Evolutionary conservation across 192 early-diverging fungal species (phyloP), one percentile per base, ranked within the genome.

Genomic region (Physocladia obscura): DNA sequence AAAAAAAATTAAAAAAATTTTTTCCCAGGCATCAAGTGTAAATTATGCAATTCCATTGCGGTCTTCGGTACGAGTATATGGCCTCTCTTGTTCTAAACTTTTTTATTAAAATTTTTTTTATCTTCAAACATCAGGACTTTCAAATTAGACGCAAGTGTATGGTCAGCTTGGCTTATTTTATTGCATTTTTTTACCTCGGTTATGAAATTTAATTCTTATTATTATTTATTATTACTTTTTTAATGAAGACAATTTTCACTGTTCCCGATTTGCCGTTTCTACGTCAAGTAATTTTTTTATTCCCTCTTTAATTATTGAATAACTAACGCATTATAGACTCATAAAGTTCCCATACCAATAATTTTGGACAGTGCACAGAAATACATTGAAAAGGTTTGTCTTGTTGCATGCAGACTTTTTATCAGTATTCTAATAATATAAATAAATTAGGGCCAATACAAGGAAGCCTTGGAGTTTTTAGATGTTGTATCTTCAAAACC

Each of bases 361-460:
- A 34, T 58, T 29, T 13, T 58, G 4, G 63, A 22, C 19, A 44
- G 17, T 15, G 63, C 22, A 21, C 34, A 65, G 31, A 17, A 26
- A 34, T 65, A 51, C 49, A 38, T 31, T 52, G 63, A 65, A 65
- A 49, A 52, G 63, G 63, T 65, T 50, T 19, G 5, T 34, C 21
- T 22, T 2, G 37, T 26, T 13, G 40, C 8, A 13, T 13, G 40
- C 40, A n/a, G n/a, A n/a, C n/a, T n/a, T n/a, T n/a, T n/a, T 59
- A 22, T 31, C 1, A 62, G 1, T 47, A 8, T 58, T 47, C 40
- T 47, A 26, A 13, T 19, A 40, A 21, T n/a, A n/a, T 19, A 58
- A 58, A 34, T 58, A 19, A 47, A 2, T 47, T 62, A 65, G 63
- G 52, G 52, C 35, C 63, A 65, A 65, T 65, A 48, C 49, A n/a